These are phyloP conservation scores for Oryza brachyantha DNA, from an alignment of 176 grass and related monocot genomes.

Conservation along the genomic window DNA sequence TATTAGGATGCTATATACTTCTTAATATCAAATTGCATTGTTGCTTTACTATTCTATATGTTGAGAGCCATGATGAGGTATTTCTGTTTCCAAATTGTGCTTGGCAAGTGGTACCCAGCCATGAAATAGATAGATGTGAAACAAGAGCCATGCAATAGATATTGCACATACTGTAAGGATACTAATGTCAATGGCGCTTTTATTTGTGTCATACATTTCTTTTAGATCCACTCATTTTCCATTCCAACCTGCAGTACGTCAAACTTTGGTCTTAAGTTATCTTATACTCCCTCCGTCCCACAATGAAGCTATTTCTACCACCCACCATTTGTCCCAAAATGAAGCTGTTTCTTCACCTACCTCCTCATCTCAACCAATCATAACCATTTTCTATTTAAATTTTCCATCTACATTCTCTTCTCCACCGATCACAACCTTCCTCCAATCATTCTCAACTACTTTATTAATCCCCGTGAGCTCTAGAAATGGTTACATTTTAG, in stretches of 20 bases:
- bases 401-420: no score
- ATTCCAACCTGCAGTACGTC: constrained; percentile 16
- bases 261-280: not conserved
- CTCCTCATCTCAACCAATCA: no score
- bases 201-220: constrained; percentile 11
- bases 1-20: constrained; percentile 11
- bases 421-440: no score
- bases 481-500: no score
- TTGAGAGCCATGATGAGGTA: not conserved
- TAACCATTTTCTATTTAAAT: no score
- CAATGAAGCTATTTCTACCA: no score
- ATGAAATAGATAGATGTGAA: constrained; percentile 1
- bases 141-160: constrained; percentile 7
- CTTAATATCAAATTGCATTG: not conserved
- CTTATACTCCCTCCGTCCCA: no score
- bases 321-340: no score
- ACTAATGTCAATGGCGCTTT: not conserved
- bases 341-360: no score
- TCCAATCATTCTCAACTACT: no score
- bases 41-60: constrained; percentile 21
- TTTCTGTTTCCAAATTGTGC: constrained; percentile 8
- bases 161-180: not conserved
- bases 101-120: constrained; percentile 9
- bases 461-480: no score
- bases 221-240: not conserved